A percentile compares a stretch with the other conserved stretches of the same genome.
Conservation (phyloP, 2,329 filamentous ascomycete species). For the Coniella lustricola region DNA sequence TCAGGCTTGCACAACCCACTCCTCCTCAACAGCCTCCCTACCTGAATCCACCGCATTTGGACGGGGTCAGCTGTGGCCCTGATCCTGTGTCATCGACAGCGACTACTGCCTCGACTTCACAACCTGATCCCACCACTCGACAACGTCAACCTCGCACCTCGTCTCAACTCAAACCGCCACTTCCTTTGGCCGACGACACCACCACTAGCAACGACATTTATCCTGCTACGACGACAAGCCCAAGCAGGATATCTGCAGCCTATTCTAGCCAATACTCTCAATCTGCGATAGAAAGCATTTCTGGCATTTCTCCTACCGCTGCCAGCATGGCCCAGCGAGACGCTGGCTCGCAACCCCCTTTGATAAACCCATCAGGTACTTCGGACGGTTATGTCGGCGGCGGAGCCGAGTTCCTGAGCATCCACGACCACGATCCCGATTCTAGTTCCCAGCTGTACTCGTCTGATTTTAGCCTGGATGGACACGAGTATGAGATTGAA, state of each 20-base stretch:
- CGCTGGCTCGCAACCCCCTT: not conserved
- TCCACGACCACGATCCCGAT: slow-evolving; percentile 10
- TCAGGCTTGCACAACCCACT: slow-evolving; percentile 50
- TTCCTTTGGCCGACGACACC: not conserved
- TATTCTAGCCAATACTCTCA: slow-evolving; percentile 1
- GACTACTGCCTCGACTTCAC: slow-evolving; percentile 7
- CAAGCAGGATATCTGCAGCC: slow-evolving; percentile 2
- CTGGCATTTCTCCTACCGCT: not conserved
- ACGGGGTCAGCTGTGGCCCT: not conserved
- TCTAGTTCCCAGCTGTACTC: slow-evolving; percentile 10
- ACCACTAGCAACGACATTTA: no score
- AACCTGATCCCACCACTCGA: not conserved
- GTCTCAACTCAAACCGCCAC: slow-evolving; percentile 10
- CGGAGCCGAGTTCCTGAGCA: slow-evolving; percentile 7
- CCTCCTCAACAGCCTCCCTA: slow-evolving; percentile 15
- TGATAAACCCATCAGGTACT: slow-evolving; percentile 6
- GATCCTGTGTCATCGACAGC: slow-evolving; percentile 11
- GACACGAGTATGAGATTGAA: slow-evolving; percentile 17
- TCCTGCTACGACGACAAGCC: not conserved
- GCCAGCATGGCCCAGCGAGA: slow-evolving; percentile 5
- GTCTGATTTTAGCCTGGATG: slow-evolving; percentile 4
- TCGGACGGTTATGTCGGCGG: not conserved
- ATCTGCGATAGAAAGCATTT: slow-evolving; percentile 5
- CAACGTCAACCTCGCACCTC: slow-evolving; percentile 12
- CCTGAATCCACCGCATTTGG: slow-evolving; percentile 7